Conservation (phyloP, 2,329 filamentous ascomycete species). For the Cladosporium sp. region DNA sequence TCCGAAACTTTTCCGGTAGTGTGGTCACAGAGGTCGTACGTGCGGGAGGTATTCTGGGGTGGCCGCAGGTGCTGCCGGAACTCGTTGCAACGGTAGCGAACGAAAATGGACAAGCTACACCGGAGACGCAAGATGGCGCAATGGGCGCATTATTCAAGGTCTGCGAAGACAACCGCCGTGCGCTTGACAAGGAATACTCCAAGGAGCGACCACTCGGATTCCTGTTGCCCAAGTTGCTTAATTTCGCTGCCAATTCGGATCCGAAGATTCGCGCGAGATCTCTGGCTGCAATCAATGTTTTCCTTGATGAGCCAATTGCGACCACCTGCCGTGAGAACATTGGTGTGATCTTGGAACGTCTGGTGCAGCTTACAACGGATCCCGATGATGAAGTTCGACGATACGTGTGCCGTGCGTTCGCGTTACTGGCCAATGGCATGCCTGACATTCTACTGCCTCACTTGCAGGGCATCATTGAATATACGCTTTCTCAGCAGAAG, state of each 20-base stretch:
- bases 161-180: conserved; percentile 89
- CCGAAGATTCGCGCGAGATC: conserved; percentile 76
- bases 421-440: conserved; percentile 83
- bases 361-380: conserved; percentile 79
- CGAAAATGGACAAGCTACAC: conserved; percentile 53
- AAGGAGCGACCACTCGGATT: conserved; percentile 83
- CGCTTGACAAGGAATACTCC: conserved; percentile 81
- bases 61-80: conserved; percentile 85
- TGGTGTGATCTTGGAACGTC: conserved; percentile 73
- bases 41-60: conserved; percentile 78
- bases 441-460: conserved; percentile 89
- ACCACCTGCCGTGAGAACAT: conserved; percentile 76
- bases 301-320: conserved; percentile 68
- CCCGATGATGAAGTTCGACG: conserved; percentile 75
- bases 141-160: conserved; percentile 93
- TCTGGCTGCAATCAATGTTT: conserved; percentile 83
- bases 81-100: conserved; percentile 76
- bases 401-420: conserved; percentile 90
- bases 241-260: conserved; percentile 73
- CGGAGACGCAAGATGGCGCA: conserved; percentile 80
- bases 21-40: conserved; percentile 90
- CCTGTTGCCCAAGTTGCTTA: conserved; percentile 84
- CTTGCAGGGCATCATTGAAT: conserved; percentile 82
- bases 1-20: conserved; percentile 85
- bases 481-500: conserved; percentile 85